phyloP scores from a whole-genome alignment of 2,329 filamentous ascomycete species.

The Calonectria crousiana region DNA sequence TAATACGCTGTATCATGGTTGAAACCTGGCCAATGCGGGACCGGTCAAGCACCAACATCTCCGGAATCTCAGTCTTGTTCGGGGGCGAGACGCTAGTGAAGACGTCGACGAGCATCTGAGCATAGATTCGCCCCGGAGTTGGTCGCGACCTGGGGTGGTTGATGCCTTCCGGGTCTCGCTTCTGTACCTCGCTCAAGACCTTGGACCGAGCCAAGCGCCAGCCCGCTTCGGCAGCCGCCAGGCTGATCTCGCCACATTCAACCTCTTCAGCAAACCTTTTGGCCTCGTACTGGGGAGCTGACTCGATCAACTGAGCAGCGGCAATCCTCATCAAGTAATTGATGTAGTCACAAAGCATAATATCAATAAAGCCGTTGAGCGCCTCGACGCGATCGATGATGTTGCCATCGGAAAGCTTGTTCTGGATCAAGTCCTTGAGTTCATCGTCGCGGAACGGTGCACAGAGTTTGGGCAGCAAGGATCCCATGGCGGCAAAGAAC shows the following conservation, averaged over 20 bases:
- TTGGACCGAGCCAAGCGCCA: conserved; percentile 76
- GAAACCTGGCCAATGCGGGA: conserved; percentile 67
- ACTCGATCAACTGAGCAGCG: conserved; percentile 77
- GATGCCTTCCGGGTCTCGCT: conserved; percentile 77
- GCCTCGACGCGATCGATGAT: conserved; percentile 83
- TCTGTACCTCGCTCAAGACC: conserved; percentile 73
- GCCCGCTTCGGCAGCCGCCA: conserved; percentile 72
- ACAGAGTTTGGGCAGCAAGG: conserved; percentile 82
- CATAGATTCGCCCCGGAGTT: conserved; percentile 78
- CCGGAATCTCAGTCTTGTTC: conserved; percentile 70
- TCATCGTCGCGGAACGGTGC: conserved; percentile 84
- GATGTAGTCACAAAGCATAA: conserved; percentile 84
- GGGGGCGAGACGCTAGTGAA: conserved; percentile 75
- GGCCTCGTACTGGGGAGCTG: conserved; percentile 80
- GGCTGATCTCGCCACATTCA: conserved; percentile 64
- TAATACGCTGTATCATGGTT: conserved; percentile 65
- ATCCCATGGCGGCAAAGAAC: conserved; percentile 82
- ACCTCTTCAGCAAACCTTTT: conserved; percentile 77
- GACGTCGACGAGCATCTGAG: conserved; percentile 80
- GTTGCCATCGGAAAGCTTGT: conserved; percentile 69
- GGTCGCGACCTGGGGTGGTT: conserved; percentile 72
- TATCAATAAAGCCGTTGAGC: conserved; percentile 80
- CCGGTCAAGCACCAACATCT: conserved; percentile 79
- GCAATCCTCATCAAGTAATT: conserved; percentile 83
- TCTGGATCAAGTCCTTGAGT: conserved; percentile 75